These are phyloP conservation scores for Ophiognomonia clavigignenti-juglandacearum DNA, from an alignment of 2,329 filamentous ascomycete species.

Conservation along the genomic window DNA sequence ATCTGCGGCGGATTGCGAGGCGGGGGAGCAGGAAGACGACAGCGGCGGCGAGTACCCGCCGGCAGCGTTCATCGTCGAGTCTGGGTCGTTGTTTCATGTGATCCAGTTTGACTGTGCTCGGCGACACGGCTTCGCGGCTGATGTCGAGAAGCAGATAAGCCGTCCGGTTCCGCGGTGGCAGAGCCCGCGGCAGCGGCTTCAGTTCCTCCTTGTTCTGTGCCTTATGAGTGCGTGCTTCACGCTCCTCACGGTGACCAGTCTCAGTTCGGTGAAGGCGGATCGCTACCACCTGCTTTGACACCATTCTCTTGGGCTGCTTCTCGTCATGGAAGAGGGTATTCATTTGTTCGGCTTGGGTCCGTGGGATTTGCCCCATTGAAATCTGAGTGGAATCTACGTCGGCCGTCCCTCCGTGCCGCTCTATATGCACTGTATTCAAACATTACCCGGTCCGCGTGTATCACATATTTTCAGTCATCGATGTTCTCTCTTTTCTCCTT, in stretches of 20 bases:
- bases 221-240: constrained; percentile 13
- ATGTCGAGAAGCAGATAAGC: constrained; percentile 9
- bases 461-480: constrained; percentile 3
- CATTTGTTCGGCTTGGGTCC: no score
- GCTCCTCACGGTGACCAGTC: constrained; percentile 10
- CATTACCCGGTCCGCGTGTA: constrained; percentile 4
- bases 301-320: no score
- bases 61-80: background rate
- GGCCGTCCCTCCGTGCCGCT: background rate
- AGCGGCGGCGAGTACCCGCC: constrained; percentile 1
- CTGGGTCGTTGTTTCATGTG: constrained; percentile 2
- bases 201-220: constrained; percentile 8
- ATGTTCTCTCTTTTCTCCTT: background rate
- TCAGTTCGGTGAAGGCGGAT: constrained; percentile 8
- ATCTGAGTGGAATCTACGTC: constrained; percentile 8
- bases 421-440: constrained; percentile 3
- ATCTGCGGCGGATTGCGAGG: background rate
- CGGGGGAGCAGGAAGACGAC: background rate
- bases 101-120: constrained; percentile 7
- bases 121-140: constrained; percentile 3
- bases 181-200: constrained; percentile 6
- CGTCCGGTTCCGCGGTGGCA: background rate
- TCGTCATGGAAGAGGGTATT: background rate
- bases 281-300: constrained; percentile 12
- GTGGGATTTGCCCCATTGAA: no score